These are phyloP conservation scores for Striga asiatica DNA, from an alignment of 257 asterid species.

Conservation along the genomic window DNA sequence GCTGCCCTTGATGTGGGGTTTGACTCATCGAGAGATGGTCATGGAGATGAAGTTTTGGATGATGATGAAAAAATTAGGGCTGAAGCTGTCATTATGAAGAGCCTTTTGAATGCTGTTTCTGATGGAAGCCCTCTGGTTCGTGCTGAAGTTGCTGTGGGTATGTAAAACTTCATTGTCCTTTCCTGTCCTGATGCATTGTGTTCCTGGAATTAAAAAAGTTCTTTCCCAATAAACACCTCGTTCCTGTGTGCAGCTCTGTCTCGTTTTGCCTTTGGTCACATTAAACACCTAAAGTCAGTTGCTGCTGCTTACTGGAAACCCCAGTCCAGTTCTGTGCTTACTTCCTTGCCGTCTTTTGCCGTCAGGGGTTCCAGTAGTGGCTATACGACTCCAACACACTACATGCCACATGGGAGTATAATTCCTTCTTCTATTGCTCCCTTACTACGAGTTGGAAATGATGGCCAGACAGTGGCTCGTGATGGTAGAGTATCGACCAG, in stretches of 20 bases:
- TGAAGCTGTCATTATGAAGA: constrained; percentile 62
- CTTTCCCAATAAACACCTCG: neutral
- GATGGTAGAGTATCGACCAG: constrained; percentile 82
- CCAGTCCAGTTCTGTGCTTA: constrained; percentile 61
- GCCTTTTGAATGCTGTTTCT: constrained; percentile 65
- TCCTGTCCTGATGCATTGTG: constrained; percentile 2
- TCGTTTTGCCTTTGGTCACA: constrained; percentile 96
- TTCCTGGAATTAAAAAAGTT: neutral
- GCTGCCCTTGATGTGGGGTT: constrained; percentile 73
- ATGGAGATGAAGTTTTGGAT: constrained; percentile 58
- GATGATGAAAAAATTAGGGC: constrained; percentile 88
- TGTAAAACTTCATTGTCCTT: constrained; percentile 16
- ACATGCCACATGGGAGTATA: constrained; percentile 57
- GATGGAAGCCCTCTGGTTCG: constrained; percentile 99
- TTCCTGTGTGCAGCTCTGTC: constrained; percentile 64
- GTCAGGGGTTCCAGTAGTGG: constrained; percentile 71
- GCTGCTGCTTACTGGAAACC: constrained; percentile 91
- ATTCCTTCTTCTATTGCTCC: constrained; percentile 64
- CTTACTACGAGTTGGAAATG: constrained; percentile 51
- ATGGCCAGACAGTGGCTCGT: constrained; percentile 45
- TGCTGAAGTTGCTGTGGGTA: constrained; percentile 98
- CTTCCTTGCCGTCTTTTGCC: constrained; percentile 74
- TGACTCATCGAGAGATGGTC: constrained; percentile 68
- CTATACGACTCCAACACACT: constrained; percentile 69
- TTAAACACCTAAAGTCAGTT: constrained; percentile 80